Evolutionary conservation across 2,329 filamentous ascomycete species (phyloP), one percentile per base, ranked within the genome.

Genomic region (Penicillium sp.): DNA sequence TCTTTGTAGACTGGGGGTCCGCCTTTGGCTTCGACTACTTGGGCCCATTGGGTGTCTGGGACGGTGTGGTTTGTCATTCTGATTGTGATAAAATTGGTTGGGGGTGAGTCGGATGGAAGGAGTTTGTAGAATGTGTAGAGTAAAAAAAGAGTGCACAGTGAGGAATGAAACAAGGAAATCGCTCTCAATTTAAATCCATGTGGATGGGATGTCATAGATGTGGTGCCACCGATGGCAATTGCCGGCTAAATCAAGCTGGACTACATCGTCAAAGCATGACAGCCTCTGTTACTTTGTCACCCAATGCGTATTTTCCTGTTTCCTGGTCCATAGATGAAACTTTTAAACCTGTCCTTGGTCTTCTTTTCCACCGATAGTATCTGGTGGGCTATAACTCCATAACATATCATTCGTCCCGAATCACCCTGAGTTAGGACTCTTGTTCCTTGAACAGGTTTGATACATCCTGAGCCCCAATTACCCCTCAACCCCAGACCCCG

Each of bases 41-140:
- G 90, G 51, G 93, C 93, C 91, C 89, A 96, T 82, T 98, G 93
- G 76, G 87, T 87, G 50, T 83, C 85, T 57, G 93, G 93, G 70
- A 97, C 84, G 54, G 79, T 26, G 45, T 50, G 29, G 4, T 2
- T 22, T 13, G 63, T 29, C 62, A 66, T 66, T 21, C 37, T 57
- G 37, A 21, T 46, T 26, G 10, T 21, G 29, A 33, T 42, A 24
- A 22, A n/a, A 16, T 43, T 37, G 24, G 7, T 35, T 22, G 31
- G 21, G 26, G 46, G 24, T 24, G 19, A 4, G 31, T 16, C 7
- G 21, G 13, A 35, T 35, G 19, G 29, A 16, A 5, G 19, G 11
- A 11, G 5, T n/a, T 3, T 24, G 21, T 3, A 22, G 31, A 24
- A 24, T 29, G 5, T 19, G 19, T 11, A 35, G 19, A 33, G 19